These are phyloP conservation scores for Lanmaoa rubissima DNA, from an alignment of 768 basidiomycete species.

Conservation along the genomic window DNA sequence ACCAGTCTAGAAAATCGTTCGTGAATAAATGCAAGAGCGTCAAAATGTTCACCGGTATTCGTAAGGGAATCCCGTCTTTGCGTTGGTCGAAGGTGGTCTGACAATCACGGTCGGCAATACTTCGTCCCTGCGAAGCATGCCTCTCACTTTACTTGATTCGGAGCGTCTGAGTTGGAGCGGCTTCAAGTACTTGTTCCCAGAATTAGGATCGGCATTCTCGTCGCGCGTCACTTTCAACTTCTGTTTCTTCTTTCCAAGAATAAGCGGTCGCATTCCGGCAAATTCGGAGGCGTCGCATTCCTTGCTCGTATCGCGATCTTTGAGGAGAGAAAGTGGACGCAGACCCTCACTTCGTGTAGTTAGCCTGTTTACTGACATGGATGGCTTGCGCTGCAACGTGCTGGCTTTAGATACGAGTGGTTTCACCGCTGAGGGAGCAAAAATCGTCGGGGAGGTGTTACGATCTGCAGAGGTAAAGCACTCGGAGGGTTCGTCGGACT, in stretches of 20 bases:
- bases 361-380: not conserved
- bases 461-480: not conserved
- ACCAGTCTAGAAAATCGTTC: conserved; percentile 3
- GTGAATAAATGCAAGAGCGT: not conserved
- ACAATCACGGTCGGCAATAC: conserved; percentile 60
- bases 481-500: conserved; percentile 45
- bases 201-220: conserved; percentile 35
- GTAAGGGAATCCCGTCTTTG: conserved; percentile 44
- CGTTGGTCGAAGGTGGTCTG: conserved; percentile 54
- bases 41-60: conserved; percentile 35
- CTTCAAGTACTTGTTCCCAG: conserved; percentile 50
- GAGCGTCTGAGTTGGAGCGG: conserved; percentile 58
- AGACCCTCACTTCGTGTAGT: conserved; percentile 46
- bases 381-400: conserved; percentile 44
- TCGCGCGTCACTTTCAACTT: conserved; percentile 34
- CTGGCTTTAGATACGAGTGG: conserved; percentile 53
- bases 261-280: conserved; percentile 51
- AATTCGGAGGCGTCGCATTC: conserved; percentile 19
- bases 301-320: conserved; percentile 51
- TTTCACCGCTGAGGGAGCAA: conserved; percentile 49
- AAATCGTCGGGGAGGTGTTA: conserved; percentile 24
- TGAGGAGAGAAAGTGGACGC: conserved; percentile 61
- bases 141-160: conserved; percentile 63
- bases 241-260: conserved; percentile 57
- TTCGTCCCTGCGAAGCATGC: conserved; percentile 52